phyloP scores from a whole-genome alignment of 2,329 filamentous ascomycete species.

The Penicillium sp. region DNA sequence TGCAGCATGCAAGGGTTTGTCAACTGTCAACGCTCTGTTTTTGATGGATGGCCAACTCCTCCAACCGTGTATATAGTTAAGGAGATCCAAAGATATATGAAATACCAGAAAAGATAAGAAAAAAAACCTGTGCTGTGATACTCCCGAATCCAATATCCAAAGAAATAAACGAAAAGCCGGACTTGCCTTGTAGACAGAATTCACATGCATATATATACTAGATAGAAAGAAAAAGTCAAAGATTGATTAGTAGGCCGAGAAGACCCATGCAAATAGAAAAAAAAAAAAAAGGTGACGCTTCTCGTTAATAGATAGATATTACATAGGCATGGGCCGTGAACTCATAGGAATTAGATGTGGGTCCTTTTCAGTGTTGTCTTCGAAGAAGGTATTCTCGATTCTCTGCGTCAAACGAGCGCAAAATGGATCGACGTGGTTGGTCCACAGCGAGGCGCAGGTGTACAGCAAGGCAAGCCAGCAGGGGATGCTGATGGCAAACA shows the following conservation, averaged over 20 bases:
- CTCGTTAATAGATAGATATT: neutral
- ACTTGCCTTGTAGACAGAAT: neutral
- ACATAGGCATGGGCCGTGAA: constrained; percentile 13
- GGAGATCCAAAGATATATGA: neutral
- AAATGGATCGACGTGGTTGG: constrained; percentile 49
- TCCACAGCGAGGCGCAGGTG: constrained; percentile 48
- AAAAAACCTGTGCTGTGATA: neutral
- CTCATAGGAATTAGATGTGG: constrained; percentile 24
- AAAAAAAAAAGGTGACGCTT: neutral
- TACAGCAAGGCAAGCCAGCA: constrained; percentile 48
- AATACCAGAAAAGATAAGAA: neutral
- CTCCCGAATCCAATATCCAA: neutral
- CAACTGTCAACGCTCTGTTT: too few species aligned
- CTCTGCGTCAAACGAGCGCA: constrained; percentile 48
- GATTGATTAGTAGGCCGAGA: neutral
- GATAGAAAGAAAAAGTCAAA: neutral
- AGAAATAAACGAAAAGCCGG: neutral
- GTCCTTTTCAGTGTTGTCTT: constrained; percentile 35
- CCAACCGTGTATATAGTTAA: neutral
- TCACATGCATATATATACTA: neutral
- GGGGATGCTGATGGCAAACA: constrained; percentile 43
- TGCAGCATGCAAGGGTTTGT: too few species aligned
- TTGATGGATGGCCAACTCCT: neutral
- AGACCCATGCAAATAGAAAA: neutral
- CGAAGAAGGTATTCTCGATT: constrained; percentile 48